phyloP scores from a whole-genome alignment of 2,329 filamentous ascomycete genomes.

The Annulohypoxylon truncatum region DNA sequence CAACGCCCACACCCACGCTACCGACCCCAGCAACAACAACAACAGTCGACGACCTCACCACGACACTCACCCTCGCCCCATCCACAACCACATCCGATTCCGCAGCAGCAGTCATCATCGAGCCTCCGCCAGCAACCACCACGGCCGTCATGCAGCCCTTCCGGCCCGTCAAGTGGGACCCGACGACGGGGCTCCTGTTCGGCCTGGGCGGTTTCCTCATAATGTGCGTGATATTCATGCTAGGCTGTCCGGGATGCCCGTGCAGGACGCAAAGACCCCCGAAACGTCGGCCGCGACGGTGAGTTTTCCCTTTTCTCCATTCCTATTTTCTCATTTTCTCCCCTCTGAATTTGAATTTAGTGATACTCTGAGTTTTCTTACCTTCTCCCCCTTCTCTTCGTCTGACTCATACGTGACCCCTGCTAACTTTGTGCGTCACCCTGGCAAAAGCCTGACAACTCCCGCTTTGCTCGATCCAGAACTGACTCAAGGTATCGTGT shows the following conservation, averaged over 20 bases:
- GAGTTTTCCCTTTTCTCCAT: not conserved
- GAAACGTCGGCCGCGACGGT: not conserved
- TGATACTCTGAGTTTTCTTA: too few relatives aligned
- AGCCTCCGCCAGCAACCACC: too few relatives aligned
- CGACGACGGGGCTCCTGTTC: not conserved
- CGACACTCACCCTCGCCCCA: not conserved
- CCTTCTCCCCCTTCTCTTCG: too few relatives aligned
- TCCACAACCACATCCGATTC: too few relatives aligned
- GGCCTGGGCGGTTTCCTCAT: not conserved
- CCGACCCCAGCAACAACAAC: too few relatives aligned
- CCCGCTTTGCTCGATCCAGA: not conserved
- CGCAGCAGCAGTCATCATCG: too few relatives aligned
- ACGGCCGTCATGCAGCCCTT: too few relatives aligned
- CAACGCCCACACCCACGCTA: not conserved
- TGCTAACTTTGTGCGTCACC: too few relatives aligned
- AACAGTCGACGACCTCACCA: not conserved
- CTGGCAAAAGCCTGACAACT: not conserved
- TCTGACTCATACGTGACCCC: too few relatives aligned
- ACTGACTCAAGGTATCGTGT: not conserved
- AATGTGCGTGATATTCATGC: not conserved
- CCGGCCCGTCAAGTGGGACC: not conserved
- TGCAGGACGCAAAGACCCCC: not conserved
- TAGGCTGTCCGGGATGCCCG: not conserved
- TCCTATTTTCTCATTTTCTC: not conserved
- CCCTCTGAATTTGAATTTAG: too few relatives aligned